Conservation (phyloP, 139 green algal genomes). For the Eudorina sp. region DNA sequence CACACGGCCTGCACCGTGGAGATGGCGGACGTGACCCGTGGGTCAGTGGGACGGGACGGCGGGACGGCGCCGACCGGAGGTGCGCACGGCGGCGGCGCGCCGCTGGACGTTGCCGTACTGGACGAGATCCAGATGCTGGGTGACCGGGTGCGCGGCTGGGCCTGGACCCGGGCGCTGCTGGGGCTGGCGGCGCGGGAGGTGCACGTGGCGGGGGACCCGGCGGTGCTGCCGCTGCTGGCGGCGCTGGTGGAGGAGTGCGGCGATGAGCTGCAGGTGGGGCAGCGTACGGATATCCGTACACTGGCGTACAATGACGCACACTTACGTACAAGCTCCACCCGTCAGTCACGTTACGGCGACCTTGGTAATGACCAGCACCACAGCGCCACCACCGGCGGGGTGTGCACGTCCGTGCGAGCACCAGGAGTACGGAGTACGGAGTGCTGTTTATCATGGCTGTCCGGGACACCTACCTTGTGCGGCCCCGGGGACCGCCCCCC, state of each 20-base stretch:
- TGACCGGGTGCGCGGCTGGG: constrained; percentile 83
- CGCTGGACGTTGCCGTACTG: constrained; percentile 50
- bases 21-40: constrained; percentile 81
- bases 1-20: constrained; percentile 96
- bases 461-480: too few species aligned
- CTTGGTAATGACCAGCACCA: too few species aligned
- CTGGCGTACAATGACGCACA: too few species aligned
- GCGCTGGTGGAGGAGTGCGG: constrained; percentile 67
- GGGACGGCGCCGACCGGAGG: background rate
- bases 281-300: too few species aligned
- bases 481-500: too few species aligned
- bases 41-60: background rate
- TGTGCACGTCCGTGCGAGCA: too few species aligned
- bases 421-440: too few species aligned
- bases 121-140: constrained; percentile 94
- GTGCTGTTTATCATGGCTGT: too few species aligned
- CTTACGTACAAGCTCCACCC: too few species aligned
- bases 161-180: constrained; percentile 94
- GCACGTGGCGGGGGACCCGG: constrained; percentile 95
- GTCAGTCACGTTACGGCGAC: too few species aligned
- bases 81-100: background rate
- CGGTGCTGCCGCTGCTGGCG: constrained; percentile 83
- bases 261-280: constrained; percentile 72
- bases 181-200: constrained; percentile 88
- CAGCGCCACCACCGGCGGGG: too few species aligned